Evolutionary conservation across 352 stramenopile species (phyloP).

Genomic region (Phytopythium aichiense): DNA sequence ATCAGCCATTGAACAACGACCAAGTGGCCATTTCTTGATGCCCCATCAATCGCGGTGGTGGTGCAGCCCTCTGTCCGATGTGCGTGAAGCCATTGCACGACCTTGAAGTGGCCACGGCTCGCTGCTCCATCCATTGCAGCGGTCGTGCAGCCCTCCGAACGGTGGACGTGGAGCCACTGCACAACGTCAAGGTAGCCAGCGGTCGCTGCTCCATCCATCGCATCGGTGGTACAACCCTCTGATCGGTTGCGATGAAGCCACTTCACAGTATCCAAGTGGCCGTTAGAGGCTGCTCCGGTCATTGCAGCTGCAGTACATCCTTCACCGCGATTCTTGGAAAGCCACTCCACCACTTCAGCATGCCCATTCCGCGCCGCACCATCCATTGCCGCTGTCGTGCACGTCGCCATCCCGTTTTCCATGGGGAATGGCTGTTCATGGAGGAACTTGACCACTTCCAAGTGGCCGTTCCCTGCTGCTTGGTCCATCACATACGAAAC

Average conservation of each 20-base stretch:
- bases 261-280: conserved; percentile 12
- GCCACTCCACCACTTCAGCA: background rate
- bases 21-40: conserved; percentile 19
- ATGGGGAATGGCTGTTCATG: background rate
- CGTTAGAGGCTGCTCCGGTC: conserved; percentile 10
- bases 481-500: background rate
- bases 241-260: conserved; percentile 9
- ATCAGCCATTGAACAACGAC: conserved; percentile 23
- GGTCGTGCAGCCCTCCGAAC: background rate
- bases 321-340: background rate
- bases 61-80: conserved; percentile 3
- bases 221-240: conserved; percentile 6
- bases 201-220: conserved; percentile 15
- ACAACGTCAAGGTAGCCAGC: conserved; percentile 12
- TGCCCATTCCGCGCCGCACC: background rate
- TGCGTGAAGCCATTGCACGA: conserved; percentile 21
- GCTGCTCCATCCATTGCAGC: conserved; percentile 9
- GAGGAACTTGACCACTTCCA: background rate
- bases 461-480: background rate
- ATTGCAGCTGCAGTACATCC: background rate
- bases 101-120: conserved; percentile 16
- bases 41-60: conserved; percentile 7
- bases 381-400: background rate
- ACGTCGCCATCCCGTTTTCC: background rate
- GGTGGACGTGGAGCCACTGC: background rate